Evolutionary conservation across 2,329 filamentous ascomycete species (phyloP), one percentile per base, ranked within the genome.

Genomic region (Talaromyces pinophilus): DNA sequence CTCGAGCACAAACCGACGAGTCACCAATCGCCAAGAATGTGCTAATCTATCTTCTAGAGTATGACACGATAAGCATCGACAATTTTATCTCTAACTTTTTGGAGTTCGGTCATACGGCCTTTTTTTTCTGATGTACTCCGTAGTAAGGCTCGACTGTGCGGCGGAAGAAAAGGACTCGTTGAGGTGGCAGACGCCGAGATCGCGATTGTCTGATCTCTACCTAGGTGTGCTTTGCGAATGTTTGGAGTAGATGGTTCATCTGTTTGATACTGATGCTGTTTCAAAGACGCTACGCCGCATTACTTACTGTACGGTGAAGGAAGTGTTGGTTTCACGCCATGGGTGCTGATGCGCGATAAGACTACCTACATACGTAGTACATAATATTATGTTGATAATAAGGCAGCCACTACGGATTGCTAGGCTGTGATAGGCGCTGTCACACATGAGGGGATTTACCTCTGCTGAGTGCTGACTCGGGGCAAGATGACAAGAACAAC

Each of bases 1-100:
- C 57, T 25, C n/a, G 35, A 40, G 19, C 35, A 44, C 30, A 40
- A 30, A 15, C 54, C 35, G 57, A 60, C 57, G 55, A 59, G 55
- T 59, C 55, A 59, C 19, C 22, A 22, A 25, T 40, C 57, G 57
- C 57, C 57, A 30, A 60, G 57, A 33, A 46, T 7, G 33, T 30
- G 57, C 57, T 60, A 60, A 60, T 50, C 19, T 7, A 30, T 57
- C 35, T 25, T 25, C 25, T 3, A 25, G 25, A 25, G 25, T 3
- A 55, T 63, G 42, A 38, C 55, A 25, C 17, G 55, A 65, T 62
- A 65, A 55, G 30, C 35, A 38, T 15, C 2, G 35, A 38, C 2
- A 38, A 38, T 35, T 11, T 19, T 55, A 22, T 55, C 52, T 38
- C 5, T 33, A 11, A 13, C 22, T 55, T 35, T 33, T 19, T n/a